A percentile compares a stretch with the other conserved stretches of the same genome.
These are phyloP conservation scores for Teunomyces stri DNA, from an alignment of 805 yeast genomes.

Conservation along the genomic window DNA sequence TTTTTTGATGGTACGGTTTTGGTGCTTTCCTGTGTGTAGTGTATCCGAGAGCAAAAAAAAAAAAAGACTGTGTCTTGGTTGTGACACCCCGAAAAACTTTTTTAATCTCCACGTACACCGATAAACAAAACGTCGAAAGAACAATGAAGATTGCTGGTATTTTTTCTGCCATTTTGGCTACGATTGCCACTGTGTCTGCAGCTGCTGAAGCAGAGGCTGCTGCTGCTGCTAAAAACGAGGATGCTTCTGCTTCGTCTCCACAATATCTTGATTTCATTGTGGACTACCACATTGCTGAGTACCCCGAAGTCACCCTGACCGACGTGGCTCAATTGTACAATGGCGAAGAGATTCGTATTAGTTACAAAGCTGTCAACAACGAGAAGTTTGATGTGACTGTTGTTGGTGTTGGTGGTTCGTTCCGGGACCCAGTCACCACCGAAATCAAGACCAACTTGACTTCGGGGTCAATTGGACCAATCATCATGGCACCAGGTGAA, in stretches of 20 bases:
- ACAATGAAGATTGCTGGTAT: constrained; percentile 7
- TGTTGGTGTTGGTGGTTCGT: constrained; percentile 68
- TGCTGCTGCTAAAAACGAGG: constrained; percentile 1
- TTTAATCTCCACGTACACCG: not conserved
- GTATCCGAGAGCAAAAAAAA: not conserved
- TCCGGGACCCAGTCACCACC: constrained; percentile 55
- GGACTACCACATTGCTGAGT: constrained; percentile 48
- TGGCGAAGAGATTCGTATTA: constrained; percentile 53
- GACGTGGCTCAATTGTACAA: constrained; percentile 44
- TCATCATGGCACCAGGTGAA: constrained; percentile 50
- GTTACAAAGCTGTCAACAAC: constrained; percentile 51
- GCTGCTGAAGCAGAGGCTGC: constrained; percentile 11
- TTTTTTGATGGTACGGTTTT: not conserved
- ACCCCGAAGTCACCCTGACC: constrained; percentile 34
- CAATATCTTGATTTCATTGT: constrained; percentile 42
- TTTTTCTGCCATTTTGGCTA: constrained; percentile 6
- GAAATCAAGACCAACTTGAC: constrained; percentile 60
- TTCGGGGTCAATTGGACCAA: constrained; percentile 60
- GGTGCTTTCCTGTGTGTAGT: not conserved
- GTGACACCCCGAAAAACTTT: constrained; percentile 1
- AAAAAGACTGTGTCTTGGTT: not conserved
- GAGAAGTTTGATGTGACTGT: constrained; percentile 52
- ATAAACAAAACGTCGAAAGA: not conserved
- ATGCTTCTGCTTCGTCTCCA: not conserved
- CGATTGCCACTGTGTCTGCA: constrained; percentile 8